Conservation (phyloP, 306 rosid species). For the Cicer arietinum region DNA sequence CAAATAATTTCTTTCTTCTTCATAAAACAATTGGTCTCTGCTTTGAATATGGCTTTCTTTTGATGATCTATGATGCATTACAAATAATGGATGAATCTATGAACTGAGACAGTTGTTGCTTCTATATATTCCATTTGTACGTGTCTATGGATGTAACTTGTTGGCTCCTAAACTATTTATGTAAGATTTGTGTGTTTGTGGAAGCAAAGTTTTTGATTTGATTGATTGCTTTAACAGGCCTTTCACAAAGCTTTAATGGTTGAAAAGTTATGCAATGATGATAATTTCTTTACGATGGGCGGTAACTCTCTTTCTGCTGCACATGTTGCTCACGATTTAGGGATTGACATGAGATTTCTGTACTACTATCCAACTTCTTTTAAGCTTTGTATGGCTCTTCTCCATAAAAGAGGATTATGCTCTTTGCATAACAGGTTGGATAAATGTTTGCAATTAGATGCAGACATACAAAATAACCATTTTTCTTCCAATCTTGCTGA, state of each 20-base stretch:
- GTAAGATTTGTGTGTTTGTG: constrained; percentile 7
- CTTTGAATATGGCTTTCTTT: neutral
- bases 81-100: constrained; percentile 27
- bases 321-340: constrained; percentile 76
- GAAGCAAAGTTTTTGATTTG: constrained; percentile 34
- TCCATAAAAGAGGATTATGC: constrained; percentile 58
- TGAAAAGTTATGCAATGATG: constrained; percentile 67
- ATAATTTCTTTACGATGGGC: constrained; percentile 83
- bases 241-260: constrained; percentile 67
- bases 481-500: constrained; percentile 43
- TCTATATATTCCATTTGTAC: constrained; percentile 25
- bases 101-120: constrained; percentile 16
- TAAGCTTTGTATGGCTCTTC: constrained; percentile 71
- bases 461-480: constrained; percentile 41
- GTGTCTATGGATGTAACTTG: constrained; percentile 27
- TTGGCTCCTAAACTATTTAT: constrained; percentile 32
- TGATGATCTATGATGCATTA: constrained; percentile 26
- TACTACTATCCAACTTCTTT: constrained; percentile 69
- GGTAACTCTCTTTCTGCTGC: constrained; percentile 93
- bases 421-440: constrained; percentile 49
- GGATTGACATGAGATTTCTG: constrained; percentile 77
- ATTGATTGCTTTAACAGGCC: constrained; percentile 60
- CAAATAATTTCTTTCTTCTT: neutral
- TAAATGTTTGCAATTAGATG: constrained; percentile 46
- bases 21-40: neutral